A percentile compares a stretch with the other conserved stretches of the same genome.
Conservation (phyloP, 2,329 filamentous ascomycete genomes). For the Thermomyces lanuginosus region DNA sequence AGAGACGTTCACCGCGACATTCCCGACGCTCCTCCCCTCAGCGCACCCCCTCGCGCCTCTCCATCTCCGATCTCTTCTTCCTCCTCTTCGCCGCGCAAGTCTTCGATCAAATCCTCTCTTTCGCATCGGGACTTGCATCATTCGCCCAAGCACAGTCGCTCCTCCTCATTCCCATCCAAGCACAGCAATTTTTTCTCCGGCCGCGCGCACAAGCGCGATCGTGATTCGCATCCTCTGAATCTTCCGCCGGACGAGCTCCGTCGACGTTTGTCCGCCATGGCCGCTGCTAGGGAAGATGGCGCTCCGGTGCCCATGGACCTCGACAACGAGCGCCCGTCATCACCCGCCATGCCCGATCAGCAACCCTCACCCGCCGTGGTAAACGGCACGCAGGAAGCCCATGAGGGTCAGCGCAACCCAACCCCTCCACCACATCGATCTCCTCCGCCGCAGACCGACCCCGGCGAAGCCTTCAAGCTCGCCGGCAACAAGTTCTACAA, state of each 20-base stretch:
- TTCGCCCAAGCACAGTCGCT: conserved; percentile 14
- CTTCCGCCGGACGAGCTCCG: conserved; percentile 77
- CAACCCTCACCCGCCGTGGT: conserved; percentile 19
- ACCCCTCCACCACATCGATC: conserved; percentile 32
- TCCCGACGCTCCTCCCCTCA: conserved; percentile 3
- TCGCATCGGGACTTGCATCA: conserved; percentile 5
- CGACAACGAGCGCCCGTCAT: conserved; percentile 47
- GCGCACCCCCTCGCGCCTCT: background rate
- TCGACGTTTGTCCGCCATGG: conserved; percentile 45
- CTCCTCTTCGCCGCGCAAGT: conserved; percentile 6
- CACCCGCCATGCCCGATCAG: conserved; percentile 35
- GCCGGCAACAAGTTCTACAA: conserved; percentile 96
- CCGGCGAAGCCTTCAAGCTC: conserved; percentile 81
- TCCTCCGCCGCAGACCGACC: conserved; percentile 44
- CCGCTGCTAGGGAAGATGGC: conserved; percentile 28
- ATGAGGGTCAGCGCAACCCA: conserved; percentile 25
- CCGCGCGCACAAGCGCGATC: conserved; percentile 32
- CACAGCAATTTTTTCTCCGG: conserved; percentile 19
- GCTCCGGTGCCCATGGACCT: conserved; percentile 56
- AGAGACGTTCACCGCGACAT: conserved; percentile 1
- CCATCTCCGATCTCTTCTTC: conserved; percentile 6
- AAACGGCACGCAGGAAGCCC: no score
- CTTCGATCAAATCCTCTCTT: conserved; percentile 9
- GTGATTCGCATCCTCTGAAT: conserved; percentile 73
- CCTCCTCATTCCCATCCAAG: conserved; percentile 15